These are phyloP conservation scores for Castanopsis chinensis DNA, from an alignment of 306 rosid genomes.

Conservation along the genomic window DNA sequence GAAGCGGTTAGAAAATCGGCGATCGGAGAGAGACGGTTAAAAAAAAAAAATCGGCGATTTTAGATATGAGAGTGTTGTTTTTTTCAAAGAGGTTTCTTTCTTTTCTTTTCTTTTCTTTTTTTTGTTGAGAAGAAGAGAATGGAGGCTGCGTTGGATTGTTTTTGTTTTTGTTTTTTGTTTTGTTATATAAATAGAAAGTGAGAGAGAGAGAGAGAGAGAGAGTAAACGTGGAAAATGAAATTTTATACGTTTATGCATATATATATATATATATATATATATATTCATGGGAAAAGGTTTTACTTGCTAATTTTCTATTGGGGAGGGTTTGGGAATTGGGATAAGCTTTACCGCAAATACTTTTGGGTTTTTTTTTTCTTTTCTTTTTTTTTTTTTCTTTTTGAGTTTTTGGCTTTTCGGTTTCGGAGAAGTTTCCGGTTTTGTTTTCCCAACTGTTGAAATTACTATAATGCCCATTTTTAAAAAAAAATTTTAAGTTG, in stretches of 20 bases:
- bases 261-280: too few relatives aligned
- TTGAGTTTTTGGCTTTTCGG: conserved; percentile 12
- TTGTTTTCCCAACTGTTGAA: not conserved
- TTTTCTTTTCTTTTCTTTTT: too few relatives aligned
- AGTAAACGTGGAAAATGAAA: conserved; percentile 24
- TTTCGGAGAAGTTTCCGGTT: not conserved
- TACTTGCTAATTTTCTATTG: too few relatives aligned
- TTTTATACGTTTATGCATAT: not conserved
- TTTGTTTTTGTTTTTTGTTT: too few relatives aligned
- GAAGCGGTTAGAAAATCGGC: conserved; percentile 27
- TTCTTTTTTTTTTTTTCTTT: conserved; percentile 20
- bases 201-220: conserved; percentile 25
- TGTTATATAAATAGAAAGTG: not conserved
- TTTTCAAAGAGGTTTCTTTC: not conserved
- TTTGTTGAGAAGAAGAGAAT: not conserved
- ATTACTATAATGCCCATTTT: conserved; percentile 31
- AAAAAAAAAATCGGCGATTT: conserved; percentile 21
- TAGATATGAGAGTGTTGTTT: not conserved
- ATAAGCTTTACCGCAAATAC: conserved; percentile 18
- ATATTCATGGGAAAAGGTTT: too few relatives aligned
- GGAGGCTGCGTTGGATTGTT: conserved; percentile 4
- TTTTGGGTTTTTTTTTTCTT: conserved; percentile 23
- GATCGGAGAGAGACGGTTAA: not conserved
- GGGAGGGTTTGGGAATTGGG: not conserved
- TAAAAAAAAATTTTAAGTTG: too few relatives aligned